Percentiles rank a stretch among this genome's conserved stretches.
Conservation (phyloP, 1,284 basidiomycete species). For the Hemileia vastatrix region DNA sequence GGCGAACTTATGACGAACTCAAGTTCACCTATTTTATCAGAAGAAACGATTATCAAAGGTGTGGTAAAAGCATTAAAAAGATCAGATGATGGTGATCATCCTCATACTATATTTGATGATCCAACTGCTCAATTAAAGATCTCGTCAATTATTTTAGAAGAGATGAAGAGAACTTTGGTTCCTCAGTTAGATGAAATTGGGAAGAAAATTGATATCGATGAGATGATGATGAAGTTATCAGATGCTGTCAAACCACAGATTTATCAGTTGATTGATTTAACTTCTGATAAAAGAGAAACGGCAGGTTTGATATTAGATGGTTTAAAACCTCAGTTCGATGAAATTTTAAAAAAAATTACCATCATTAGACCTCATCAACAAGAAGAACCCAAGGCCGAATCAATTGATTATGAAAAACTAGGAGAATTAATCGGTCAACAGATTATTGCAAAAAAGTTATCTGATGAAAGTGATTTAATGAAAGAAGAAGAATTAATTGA, state of each 20-base stretch:
- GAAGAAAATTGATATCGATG: conserved; percentile 61
- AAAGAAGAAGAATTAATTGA: conserved; percentile 9
- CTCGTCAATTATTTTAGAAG: no score
- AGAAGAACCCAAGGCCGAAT: neutral
- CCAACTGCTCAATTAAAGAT: neutral
- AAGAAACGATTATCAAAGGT: no score
- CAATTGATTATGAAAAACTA: neutral
- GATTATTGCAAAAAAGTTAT: neutral
- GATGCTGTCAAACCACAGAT: conserved; percentile 78
- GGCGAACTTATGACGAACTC: no score
- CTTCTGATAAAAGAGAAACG: conserved; percentile 72
- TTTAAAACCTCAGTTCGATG: conserved; percentile 58
- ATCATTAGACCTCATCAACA: neutral
- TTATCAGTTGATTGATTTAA: conserved; percentile 68
- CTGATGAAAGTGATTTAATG: neutral
- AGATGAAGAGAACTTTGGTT: neutral
- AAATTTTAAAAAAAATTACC: conserved; percentile 26
- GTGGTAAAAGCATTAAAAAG: no score
- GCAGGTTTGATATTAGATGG: conserved; percentile 64
- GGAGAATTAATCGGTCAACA: neutral
- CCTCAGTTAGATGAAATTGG: neutral
- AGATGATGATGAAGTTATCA: conserved; percentile 59
- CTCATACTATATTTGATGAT: no score
- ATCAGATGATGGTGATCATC: no score
- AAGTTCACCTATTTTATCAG: no score